Base-by-base conservation (phyloP, 768 basidiomycete species). In the Pluteus cervinus region DNA sequence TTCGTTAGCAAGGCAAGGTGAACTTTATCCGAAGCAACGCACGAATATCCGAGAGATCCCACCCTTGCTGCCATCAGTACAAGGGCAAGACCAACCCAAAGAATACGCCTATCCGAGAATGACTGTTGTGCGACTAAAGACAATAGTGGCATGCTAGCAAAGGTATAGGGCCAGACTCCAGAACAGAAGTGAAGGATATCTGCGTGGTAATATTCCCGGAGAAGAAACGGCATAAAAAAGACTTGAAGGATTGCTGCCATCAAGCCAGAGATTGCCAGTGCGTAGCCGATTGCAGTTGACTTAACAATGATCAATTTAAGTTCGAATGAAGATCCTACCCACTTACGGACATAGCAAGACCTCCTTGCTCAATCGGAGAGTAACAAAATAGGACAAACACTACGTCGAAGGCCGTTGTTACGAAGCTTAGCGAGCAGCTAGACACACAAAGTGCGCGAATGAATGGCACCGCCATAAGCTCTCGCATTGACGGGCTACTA, bases 351-450 rank as follows among this genome's bases (percentile, higher is more conserved):
- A 62, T 55, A 21, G 43, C 57, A 36, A 60, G 33, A 2, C 81
- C 79, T 18, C 81, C 79, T 4, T 58, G 44, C 22, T 58, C 41
- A 34, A 82, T 52, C 15, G 76, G 63, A 3, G 79, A 72, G 52
- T 75, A 83, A 39, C 74, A 78, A 51, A 75, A 81, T 16, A 83
- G 58, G 4, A 79, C 74, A 43, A 81, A 83, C 2, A 77, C 63
- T 14, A 79, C 72, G 28, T 78, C 75, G 46, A 80, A 83, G 1
- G 68, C 65, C 1, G 72, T 72, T 4, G 56, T 63, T 43, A 76
- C 55, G 50, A 77, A 78, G 35, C 67, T 65, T 15, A 81, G 54
- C 3, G 65, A 65, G 43, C 61, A 68, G 4, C 70, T 71, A 16
- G 76, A 78, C 17, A 61, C 34, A 33, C 71, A 65, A 15, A 79